These are phyloP conservation scores for Aspergillus funiculosus DNA, from an alignment of 495 filamentous ascomycete species.

Conservation along the genomic window DNA sequence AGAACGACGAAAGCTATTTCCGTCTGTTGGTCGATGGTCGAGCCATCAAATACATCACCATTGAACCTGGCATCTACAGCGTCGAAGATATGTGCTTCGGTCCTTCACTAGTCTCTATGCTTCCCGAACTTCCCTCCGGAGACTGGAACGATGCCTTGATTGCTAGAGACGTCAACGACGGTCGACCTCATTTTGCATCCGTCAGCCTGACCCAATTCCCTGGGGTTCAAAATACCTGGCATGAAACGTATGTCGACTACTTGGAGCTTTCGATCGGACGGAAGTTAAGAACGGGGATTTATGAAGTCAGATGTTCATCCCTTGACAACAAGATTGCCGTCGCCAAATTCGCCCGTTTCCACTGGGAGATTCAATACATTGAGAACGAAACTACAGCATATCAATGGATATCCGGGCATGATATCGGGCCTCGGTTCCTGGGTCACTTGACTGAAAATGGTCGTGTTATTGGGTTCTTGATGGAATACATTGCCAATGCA, in stretches of 20 bases:
- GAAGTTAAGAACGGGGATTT: slow-evolving; percentile 22
- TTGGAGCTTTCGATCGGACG: slow-evolving; percentile 14
- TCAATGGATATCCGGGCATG: slow-evolving; percentile 30
- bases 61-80: slow-evolving; percentile 28
- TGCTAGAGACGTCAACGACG: slow-evolving; percentile 14
- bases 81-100: slow-evolving; percentile 32
- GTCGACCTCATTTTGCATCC: slow-evolving; percentile 19
- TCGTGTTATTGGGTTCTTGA: slow-evolving; percentile 42
- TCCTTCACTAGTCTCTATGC: slow-evolving; percentile 18
- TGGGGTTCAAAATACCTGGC: slow-evolving; percentile 21
- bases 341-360: slow-evolving; percentile 40
- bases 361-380: slow-evolving; percentile 35
- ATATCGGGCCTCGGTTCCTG: slow-evolving; percentile 38
- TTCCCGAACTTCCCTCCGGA: slow-evolving; percentile 20
- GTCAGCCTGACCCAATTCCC: slow-evolving; percentile 16
- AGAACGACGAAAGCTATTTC: slow-evolving; percentile 24
- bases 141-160: slow-evolving; percentile 27
- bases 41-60: slow-evolving; percentile 31
- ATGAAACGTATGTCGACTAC: slow-evolving; percentile 23
- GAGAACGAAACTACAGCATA: slow-evolving; percentile 41
- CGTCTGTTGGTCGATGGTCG: slow-evolving; percentile 27
- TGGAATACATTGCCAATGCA: slow-evolving; percentile 29
- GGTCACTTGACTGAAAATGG: slow-evolving; percentile 40
- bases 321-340: slow-evolving; percentile 18
- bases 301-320: slow-evolving; percentile 21